Conservation (phyloP, 192 early-diverging fungal genomes). For the Backusella tarrabulga region DNA sequence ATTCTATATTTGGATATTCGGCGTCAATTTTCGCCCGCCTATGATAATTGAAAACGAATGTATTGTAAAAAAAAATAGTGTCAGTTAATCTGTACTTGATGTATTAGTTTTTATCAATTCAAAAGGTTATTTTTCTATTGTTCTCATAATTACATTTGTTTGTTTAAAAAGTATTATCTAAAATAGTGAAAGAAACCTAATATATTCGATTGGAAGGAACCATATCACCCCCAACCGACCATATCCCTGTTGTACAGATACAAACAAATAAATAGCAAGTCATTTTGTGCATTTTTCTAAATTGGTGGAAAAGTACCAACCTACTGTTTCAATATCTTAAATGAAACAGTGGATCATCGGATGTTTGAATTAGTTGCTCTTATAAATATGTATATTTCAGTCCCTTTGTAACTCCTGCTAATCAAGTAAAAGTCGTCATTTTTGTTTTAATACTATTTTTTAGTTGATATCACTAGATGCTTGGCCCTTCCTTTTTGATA, state of each 20-base stretch:
- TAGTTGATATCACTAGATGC: neutral
- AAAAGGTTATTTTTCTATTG: neutral
- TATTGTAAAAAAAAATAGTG: neutral
- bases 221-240: neutral
- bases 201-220: neutral
- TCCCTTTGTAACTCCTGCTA: neutral
- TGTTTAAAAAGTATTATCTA: neutral
- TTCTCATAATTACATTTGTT: neutral
- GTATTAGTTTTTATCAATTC: too few relatives aligned
- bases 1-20: slow-evolving; percentile 2
- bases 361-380: neutral
- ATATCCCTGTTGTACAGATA: neutral
- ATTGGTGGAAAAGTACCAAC: slow-evolving; percentile 3
- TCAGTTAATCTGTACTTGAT: too few relatives aligned
- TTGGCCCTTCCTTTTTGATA: neutral
- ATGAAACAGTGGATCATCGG: neutral
- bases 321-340: neutral
- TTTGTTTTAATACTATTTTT: neutral
- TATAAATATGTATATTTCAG: neutral
- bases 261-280: neutral
- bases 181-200: neutral
- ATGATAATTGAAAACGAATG: neutral
- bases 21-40: neutral
- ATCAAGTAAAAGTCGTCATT: neutral
- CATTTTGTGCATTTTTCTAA: slow-evolving; percentile 2